A percentile compares a stretch with the other conserved stretches of the same genome.
Evolutionary conservation across 2,329 filamentous ascomycete genomes (phyloP).

Genomic region (Trichophyton mentagrophytes): DNA sequence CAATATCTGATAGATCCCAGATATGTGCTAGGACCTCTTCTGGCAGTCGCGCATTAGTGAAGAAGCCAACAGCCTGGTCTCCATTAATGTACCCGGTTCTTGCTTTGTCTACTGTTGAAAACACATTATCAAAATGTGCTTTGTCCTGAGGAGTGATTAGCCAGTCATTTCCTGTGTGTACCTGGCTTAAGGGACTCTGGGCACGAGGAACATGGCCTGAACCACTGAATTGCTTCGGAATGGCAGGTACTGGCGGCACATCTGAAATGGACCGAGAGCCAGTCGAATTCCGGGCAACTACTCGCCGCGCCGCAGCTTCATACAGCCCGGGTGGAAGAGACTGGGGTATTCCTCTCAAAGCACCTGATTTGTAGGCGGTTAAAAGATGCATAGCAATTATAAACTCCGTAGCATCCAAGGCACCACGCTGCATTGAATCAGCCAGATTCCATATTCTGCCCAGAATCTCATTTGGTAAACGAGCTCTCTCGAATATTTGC

Average conservation of each 20-base stretch:
- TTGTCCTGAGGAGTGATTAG: conserved; percentile 73
- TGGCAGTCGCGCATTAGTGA: conserved; percentile 78
- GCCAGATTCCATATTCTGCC: conserved; percentile 94
- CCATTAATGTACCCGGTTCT: conserved; percentile 77
- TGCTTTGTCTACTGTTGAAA: conserved; percentile 66
- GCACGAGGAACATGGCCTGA: conserved; percentile 40
- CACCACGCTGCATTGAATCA: conserved; percentile 84
- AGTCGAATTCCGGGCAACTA: conserved; percentile 39
- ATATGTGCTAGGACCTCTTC: conserved; percentile 87
- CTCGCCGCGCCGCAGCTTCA: conserved; percentile 70
- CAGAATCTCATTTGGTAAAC: conserved; percentile 75
- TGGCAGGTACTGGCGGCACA: conserved; percentile 48
- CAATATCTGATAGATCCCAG: conserved; percentile 93
- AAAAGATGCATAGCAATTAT: conserved; percentile 97
- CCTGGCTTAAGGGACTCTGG: conserved; percentile 45
- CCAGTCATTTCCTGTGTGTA: conserved; percentile 59
- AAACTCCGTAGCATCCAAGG: conserved; percentile 78
- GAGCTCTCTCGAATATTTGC: conserved; percentile 87
- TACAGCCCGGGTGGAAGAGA: conserved; percentile 75
- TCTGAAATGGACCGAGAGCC: conserved; percentile 38
- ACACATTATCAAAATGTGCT: conserved; percentile 73
- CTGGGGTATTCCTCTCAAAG: conserved; percentile 64
- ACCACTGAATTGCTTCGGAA: conserved; percentile 74
- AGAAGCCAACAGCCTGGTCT: conserved; percentile 86
- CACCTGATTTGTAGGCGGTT: conserved; percentile 76